Evolutionary conservation across 495 filamentous ascomycete genomes (phyloP).

Genomic region (Tuber calosporum): DNA sequence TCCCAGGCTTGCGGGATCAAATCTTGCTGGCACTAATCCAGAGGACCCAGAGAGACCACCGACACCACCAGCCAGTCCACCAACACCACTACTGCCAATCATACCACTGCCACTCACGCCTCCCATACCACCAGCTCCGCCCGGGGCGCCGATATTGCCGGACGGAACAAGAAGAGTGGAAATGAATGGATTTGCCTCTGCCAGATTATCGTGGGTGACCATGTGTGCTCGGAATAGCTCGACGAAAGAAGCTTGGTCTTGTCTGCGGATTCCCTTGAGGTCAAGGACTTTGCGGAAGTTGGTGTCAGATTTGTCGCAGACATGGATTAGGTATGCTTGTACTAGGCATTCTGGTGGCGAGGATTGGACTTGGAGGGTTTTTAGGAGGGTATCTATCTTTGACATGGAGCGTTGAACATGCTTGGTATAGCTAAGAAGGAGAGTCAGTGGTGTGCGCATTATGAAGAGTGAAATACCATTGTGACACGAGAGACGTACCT

Average conservation of each 20-base stretch:
- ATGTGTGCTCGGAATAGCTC: slow-evolving; percentile 84
- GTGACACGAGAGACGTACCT: slow-evolving; percentile 43
- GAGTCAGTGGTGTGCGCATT: not conserved
- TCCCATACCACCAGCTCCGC: slow-evolving; percentile 11
- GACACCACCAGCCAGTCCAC: slow-evolving; percentile 45
- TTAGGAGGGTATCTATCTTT: slow-evolving; percentile 85
- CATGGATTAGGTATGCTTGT: slow-evolving; percentile 92
- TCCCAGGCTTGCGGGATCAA: slow-evolving; percentile 70
- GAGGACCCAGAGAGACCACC: slow-evolving; percentile 41
- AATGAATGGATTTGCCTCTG: slow-evolving; percentile 45
- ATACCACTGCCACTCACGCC: slow-evolving; percentile 35
- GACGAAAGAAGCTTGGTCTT: slow-evolving; percentile 72
- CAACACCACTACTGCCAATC: slow-evolving; percentile 57
- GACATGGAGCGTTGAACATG: slow-evolving; percentile 77
- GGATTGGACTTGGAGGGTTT: slow-evolving; percentile 90
- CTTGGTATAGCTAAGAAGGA: slow-evolving; percentile 66
- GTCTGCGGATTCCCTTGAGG: slow-evolving; percentile 75
- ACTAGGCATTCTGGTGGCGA: slow-evolving; percentile 88
- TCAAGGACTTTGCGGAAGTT: slow-evolving; percentile 98
- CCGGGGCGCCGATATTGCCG: slow-evolving; percentile 19
- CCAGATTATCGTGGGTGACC: slow-evolving; percentile 53
- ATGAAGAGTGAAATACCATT: slow-evolving; percentile 11
- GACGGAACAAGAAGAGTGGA: slow-evolving; percentile 26
- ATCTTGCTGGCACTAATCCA: slow-evolving; percentile 51
- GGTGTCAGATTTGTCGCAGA: slow-evolving; percentile 77